Conservation (phyloP, 768 basidiomycete genomes). For the Podaxis carcinomalis region DNA sequence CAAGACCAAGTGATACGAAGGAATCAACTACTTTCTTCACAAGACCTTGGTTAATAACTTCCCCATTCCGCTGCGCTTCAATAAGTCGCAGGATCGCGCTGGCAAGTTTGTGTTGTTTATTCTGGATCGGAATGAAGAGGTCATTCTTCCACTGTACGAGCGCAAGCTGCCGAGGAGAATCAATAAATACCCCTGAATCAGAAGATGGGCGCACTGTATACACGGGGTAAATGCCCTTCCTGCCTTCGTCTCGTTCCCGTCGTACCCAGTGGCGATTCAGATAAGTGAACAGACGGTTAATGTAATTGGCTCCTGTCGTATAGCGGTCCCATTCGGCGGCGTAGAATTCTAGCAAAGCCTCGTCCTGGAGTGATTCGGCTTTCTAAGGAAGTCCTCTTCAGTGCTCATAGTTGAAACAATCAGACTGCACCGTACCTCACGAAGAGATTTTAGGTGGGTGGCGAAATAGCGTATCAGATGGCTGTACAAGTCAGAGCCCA, state of each 20-base stretch:
- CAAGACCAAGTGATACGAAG: slow-evolving; percentile 91
- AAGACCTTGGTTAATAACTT: slow-evolving; percentile 87
- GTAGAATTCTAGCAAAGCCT: slow-evolving; percentile 87
- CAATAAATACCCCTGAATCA: not conserved
- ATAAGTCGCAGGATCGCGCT: slow-evolving; percentile 86
- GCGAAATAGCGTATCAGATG: slow-evolving; percentile 91
- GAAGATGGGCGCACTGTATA: slow-evolving; percentile 69
- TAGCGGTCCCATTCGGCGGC: slow-evolving; percentile 93
- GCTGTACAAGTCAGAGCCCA: slow-evolving; percentile 97
- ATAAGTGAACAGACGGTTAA: slow-evolving; percentile 96
- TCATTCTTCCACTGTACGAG: slow-evolving; percentile 95
- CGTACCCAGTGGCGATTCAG: slow-evolving; percentile 99
- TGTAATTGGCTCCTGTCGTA: slow-evolving; percentile 95
- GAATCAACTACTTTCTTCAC: slow-evolving; percentile 95
- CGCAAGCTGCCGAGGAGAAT: slow-evolving; percentile 61
- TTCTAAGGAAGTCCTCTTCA: slow-evolving; percentile 38
- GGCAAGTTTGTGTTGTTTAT: slow-evolving; percentile 76
- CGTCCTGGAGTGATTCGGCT: slow-evolving; percentile 79
- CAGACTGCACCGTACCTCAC: slow-evolving; percentile 27
- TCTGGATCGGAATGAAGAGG: slow-evolving; percentile 87
- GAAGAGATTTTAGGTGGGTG: slow-evolving; percentile 70
- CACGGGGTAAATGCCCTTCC: slow-evolving; percentile 91
- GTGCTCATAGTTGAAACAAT: slow-evolving; percentile 13
- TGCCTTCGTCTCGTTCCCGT: slow-evolving; percentile 94
- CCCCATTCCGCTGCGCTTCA: slow-evolving; percentile 91